phyloP scores from a whole-genome alignment of 2,329 filamentous ascomycete species.

The Hypoxylon sp. region DNA sequence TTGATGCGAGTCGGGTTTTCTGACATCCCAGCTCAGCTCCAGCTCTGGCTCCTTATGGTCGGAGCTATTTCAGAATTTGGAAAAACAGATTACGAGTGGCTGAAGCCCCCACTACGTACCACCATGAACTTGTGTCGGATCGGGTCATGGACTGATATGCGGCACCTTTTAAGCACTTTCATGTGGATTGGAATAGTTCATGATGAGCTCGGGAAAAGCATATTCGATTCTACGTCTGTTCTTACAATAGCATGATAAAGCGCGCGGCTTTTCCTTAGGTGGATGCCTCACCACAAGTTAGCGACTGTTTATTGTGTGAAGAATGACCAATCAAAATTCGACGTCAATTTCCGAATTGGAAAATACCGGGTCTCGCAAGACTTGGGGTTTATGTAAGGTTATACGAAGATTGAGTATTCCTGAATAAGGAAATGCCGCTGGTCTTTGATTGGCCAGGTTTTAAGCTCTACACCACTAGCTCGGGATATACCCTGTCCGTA shows the following conservation, averaged over 20 bases:
- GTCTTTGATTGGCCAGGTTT: not conserved
- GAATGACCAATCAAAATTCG: slow-evolving; percentile 2
- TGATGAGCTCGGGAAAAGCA: slow-evolving; percentile 48
- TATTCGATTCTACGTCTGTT: slow-evolving; percentile 44
- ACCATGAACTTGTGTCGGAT: slow-evolving; percentile 5
- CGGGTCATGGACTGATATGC: slow-evolving; percentile 35
- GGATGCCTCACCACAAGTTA: not conserved
- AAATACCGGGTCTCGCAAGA: not conserved
- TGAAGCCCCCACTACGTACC: slow-evolving; percentile 19
- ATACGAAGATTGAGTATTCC: not conserved
- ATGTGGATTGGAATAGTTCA: slow-evolving; percentile 55
- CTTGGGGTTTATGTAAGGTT: not conserved
- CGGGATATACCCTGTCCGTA: not conserved
- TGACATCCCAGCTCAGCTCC: slow-evolving; percentile 34
- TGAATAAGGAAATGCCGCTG: not conserved
- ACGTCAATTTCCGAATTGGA: not conserved
- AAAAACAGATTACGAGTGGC: slow-evolving; percentile 41
- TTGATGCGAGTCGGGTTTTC: slow-evolving; percentile 23
- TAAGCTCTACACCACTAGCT: not conserved
- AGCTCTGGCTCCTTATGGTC: slow-evolving; percentile 50
- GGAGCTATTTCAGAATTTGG: slow-evolving; percentile 48
- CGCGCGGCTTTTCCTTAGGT: not conserved
- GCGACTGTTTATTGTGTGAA: not conserved
- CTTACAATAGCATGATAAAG: slow-evolving; percentile 1
- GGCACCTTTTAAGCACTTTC: slow-evolving; percentile 46